Conservation (phyloP, 768 basidiomycete genomes). For the Psilocybe subaeruginosa region DNA sequence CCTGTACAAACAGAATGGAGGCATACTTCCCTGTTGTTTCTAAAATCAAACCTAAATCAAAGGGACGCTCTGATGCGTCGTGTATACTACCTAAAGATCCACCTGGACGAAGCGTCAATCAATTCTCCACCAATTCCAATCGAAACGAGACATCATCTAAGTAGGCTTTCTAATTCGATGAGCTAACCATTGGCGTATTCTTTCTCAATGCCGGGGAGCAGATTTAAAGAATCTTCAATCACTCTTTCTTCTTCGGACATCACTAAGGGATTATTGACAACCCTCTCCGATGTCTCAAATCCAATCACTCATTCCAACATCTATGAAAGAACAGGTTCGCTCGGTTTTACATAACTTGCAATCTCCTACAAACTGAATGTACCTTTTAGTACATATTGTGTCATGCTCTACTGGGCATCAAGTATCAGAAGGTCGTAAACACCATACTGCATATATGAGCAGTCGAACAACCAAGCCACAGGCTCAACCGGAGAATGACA, state of each 20-base stretch:
- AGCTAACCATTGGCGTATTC: too few relatives aligned
- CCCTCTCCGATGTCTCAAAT: conserved; percentile 65
- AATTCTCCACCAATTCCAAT: background rate
- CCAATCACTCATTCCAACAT: conserved; percentile 81
- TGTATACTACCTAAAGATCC: background rate
- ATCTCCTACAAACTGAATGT: background rate
- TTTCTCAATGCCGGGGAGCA: background rate
- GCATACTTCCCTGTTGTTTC: conserved; percentile 22
- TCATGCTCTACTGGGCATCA: conserved; percentile 75
- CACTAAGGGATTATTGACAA: conserved; percentile 63
- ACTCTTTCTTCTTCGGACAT: conserved; percentile 28
- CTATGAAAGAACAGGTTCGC: conserved; percentile 58
- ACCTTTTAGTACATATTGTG: conserved; percentile 53
- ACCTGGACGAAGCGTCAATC: background rate
- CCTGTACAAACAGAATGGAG: conserved; percentile 12
- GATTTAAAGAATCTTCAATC: background rate
- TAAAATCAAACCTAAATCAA: conserved; percentile 7
- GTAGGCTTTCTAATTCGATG: background rate
- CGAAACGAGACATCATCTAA: background rate
- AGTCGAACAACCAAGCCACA: conserved; percentile 50
- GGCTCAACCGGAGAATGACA: conserved; percentile 22
- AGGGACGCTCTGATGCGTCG: background rate
- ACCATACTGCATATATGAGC: conserved; percentile 38
- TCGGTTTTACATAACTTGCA: background rate
- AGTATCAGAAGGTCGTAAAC: conserved; percentile 48